Base-by-base conservation (phyloP, 208 protist species). In the Leishmania tarentolae region DNA sequence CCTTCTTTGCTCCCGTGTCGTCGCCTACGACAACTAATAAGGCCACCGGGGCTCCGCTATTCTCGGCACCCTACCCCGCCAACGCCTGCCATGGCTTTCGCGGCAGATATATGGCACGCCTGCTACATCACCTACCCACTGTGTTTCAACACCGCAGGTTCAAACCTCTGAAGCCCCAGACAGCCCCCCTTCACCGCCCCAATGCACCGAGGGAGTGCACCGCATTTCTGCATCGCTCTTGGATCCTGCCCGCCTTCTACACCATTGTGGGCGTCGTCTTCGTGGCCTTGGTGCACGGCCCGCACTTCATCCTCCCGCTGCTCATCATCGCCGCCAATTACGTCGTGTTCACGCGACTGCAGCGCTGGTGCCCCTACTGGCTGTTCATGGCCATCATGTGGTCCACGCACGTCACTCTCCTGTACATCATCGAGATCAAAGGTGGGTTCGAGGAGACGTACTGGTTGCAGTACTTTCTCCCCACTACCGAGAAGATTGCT, bases 371-470 rank as follows among this genome's bases (percentile, higher is more conserved):
- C 82, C 68, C 85, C 35, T 87, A 87, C 81, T 76, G 82, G 74
- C 31, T 86, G 42, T 91, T 88, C 81, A 88, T 90, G 86, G 35
- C 75, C 31, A 68, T 87, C 75, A 91, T 92, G 91, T 94, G 91
- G 89, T 19, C 40, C 63, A 52, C 50, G 46, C 86, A 93, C 82
- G 75, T 91, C 68, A 52, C 40, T 17, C 28, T 91, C 31, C 78
- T 92, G 44, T 87, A 89, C 83, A n/a, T 83, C 57, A 83, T 76
- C 76, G 80, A 82, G 71, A 53, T 76, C 35, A 74, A 75, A 42
- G 73, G 80, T 0, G 87, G 82, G 1, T 91, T 87, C 77, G 79
- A 82, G 66, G 21, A 83, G 28, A 71, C 63, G 8, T 83, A 83
- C 70, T 80, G 57, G 72, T 21, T 89, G 44, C 86, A 84, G 77